Base-by-base conservation (phyloP, 345 rosid genomes). In the Eucalyptus viminalis region DNA sequence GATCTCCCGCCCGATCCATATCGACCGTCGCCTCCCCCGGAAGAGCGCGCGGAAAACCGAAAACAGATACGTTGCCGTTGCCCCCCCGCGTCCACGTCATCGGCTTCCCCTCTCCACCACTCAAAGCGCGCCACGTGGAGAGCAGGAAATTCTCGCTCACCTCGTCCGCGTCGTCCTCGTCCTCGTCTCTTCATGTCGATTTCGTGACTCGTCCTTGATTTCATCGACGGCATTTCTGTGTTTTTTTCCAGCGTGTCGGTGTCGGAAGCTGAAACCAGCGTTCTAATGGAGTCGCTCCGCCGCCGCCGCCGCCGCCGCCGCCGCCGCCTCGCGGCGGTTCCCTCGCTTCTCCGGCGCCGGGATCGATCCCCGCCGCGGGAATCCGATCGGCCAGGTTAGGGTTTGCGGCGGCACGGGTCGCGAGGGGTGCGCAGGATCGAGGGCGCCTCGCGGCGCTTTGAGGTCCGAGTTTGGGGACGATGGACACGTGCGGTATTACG, bases 401-500 rank as follows among this genome's bases (percentile, higher is more conserved):
- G 51, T 88, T 43, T 51, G 60, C 86, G 14, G 89, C 89, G 69
- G 86, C 60, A 3, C 43, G 85, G 85, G 24, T 40, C 47, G 29
- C 83, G 83, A 76, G 83, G 83, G 24, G 6, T 11, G 40, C 13
- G 47, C 83, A 14, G 40, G 87, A 24, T 24, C 40, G 72, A 31
- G 88, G 62, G 44, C n/a, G 47, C 31, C 34, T 49, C 25, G 65
- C 14, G 89, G 87, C 89, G 54, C 67, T 67, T n/a, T 86, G 87
- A 43, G 51, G 31, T 86, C 43, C 27, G 94, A 91, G 89, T 93
- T 93, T 88, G 87, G 90, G 17, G 94, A 93, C 40, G 91, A 92
- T 49, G 93, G 93, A 8, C 94, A 94, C 22, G 65, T 90, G 90
- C 86, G 54, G 89, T 92, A 92, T 90, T 94, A 93, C 87, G 87